Evolutionary conservation across 805 yeast genomes (phyloP).

Genomic region (Ogataea angusta): DNA sequence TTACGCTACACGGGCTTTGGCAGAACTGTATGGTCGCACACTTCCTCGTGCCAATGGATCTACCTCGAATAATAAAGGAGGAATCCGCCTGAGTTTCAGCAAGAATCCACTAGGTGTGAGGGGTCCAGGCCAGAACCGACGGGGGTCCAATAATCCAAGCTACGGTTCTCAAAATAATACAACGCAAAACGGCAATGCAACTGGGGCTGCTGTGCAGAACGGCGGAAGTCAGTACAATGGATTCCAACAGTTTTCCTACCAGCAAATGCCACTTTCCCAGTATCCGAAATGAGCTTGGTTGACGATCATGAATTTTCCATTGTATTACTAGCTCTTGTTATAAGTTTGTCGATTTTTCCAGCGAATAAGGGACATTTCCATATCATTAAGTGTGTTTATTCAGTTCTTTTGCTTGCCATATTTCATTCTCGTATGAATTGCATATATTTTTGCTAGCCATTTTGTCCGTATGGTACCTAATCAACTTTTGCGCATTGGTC

Average conservation of each 20-base stretch:
- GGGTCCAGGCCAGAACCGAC: slow-evolving; percentile 45
- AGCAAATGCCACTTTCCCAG: slow-evolving; percentile 23
- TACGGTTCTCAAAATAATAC: slow-evolving; percentile 14
- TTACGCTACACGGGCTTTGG: slow-evolving; percentile 88
- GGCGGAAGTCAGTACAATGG: slow-evolving; percentile 14
- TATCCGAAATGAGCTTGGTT: slow-evolving; percentile 18
- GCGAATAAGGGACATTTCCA: slow-evolving; percentile 7
- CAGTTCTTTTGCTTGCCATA: slow-evolving; percentile 12
- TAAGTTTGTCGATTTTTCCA: slow-evolving; percentile 7
- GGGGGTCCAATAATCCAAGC: slow-evolving; percentile 23
- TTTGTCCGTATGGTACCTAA: slow-evolving; percentile 1
- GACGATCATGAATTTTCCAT: slow-evolving; percentile 1
- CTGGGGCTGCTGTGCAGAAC: slow-evolving; percentile 7
- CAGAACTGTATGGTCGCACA: slow-evolving; percentile 90
- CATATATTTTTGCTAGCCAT: slow-evolving; percentile 18
- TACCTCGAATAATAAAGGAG: slow-evolving; percentile 59
- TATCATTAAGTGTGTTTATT: slow-evolving; percentile 7
- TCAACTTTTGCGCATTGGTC: slow-evolving; percentile 48
- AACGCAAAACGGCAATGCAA: slow-evolving; percentile 10
- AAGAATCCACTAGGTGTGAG: slow-evolving; percentile 97
- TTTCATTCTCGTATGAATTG: slow-evolving; percentile 9
- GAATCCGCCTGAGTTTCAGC: slow-evolving; percentile 88
- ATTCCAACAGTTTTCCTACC: slow-evolving; percentile 20
- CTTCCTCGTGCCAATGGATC: slow-evolving; percentile 71
- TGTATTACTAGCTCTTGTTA: slow-evolving; percentile 13